A percentile compares a stretch with the other conserved stretches of the same genome.
Conservation (phyloP, 495 filamentous ascomycete genomes). For the Annulohypoxylon moriforme region DNA sequence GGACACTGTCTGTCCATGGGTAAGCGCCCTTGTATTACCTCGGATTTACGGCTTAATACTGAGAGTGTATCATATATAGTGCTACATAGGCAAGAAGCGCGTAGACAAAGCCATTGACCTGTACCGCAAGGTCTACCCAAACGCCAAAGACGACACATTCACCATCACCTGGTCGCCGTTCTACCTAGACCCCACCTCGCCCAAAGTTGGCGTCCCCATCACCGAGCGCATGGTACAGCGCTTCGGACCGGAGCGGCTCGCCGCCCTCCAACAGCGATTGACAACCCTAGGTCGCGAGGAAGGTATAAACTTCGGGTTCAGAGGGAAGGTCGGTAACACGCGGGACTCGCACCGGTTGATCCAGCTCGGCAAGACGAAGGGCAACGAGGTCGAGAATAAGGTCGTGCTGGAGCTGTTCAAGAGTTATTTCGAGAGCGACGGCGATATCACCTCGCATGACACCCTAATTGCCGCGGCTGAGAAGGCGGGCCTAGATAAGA, state of each 20-base stretch:
- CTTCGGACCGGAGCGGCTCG: conserved; percentile 62
- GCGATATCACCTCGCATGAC: conserved; percentile 75
- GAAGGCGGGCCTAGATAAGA: conserved; percentile 69
- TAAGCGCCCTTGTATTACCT: conserved; percentile 42
- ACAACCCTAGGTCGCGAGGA: conserved; percentile 63
- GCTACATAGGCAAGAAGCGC: conserved; percentile 81
- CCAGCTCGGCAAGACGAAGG: conserved; percentile 70
- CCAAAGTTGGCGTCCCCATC: conserved; percentile 50
- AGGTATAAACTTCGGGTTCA: conserved; percentile 77
- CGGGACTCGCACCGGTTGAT: conserved; percentile 78
- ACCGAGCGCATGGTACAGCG: conserved; percentile 42
- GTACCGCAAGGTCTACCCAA: conserved; percentile 67
- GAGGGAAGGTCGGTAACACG: conserved; percentile 77
- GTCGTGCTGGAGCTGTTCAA: conserved; percentile 76
- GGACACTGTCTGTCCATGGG: conserved; percentile 83
- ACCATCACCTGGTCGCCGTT: conserved; percentile 76
- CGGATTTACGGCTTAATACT: not conserved
- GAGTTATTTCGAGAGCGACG: conserved; percentile 79
- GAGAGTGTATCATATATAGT: conserved; percentile 53
- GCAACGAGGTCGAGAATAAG: conserved; percentile 66
- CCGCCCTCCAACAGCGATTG: conserved; percentile 67
- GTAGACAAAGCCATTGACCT: conserved; percentile 71
- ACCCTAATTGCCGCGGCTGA: conserved; percentile 70
- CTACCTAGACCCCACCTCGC: conserved; percentile 75
- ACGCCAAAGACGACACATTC: conserved; percentile 70